A percentile compares a stretch with the other conserved stretches of the same genome.
These are phyloP conservation scores for Elongisporangium undulatum DNA, from an alignment of 352 stramenopile genomes.

Conservation along the genomic window DNA sequence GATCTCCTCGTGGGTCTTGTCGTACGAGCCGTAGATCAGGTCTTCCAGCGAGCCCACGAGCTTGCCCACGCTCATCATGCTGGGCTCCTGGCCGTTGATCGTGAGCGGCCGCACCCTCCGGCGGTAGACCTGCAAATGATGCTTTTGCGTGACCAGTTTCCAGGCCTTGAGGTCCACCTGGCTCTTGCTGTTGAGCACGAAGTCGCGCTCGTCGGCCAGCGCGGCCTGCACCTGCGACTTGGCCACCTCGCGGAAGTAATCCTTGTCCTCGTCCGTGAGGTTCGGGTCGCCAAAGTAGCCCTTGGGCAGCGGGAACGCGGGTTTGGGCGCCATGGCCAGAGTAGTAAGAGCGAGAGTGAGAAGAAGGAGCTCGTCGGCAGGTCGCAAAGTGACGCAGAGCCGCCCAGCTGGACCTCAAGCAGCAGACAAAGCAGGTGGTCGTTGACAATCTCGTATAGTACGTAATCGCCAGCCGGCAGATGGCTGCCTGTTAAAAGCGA, in stretches of 20 bases:
- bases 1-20: conserved; percentile 13
- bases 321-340: background rate
- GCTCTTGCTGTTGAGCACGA: conserved; percentile 18
- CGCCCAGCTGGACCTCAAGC: background rate
- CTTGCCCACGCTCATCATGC: conserved; percentile 10
- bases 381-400: background rate
- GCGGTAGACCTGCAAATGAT: conserved; percentile 7
- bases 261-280: conserved; percentile 19
- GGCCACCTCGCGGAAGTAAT: conserved; percentile 24
- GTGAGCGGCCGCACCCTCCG: background rate
- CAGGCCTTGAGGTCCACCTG: conserved; percentile 4
- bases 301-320: conserved; percentile 13
- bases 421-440: too few relatives aligned
- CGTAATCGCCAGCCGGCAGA: background rate
- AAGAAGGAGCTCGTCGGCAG: background rate
- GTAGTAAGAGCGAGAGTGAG: background rate
- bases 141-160: conserved; percentile 9
- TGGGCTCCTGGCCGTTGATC: background rate
- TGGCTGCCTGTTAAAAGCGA: background rate
- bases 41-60: conserved; percentile 19
- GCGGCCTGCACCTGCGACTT: conserved; percentile 2
- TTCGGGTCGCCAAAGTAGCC: conserved; percentile 22
- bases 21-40: conserved; percentile 19
- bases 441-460: background rate
- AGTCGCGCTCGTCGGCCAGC: conserved; percentile 18